Base-by-base conservation (phyloP, 73 alveolate species). In the Paramecium bursaria region DNA sequence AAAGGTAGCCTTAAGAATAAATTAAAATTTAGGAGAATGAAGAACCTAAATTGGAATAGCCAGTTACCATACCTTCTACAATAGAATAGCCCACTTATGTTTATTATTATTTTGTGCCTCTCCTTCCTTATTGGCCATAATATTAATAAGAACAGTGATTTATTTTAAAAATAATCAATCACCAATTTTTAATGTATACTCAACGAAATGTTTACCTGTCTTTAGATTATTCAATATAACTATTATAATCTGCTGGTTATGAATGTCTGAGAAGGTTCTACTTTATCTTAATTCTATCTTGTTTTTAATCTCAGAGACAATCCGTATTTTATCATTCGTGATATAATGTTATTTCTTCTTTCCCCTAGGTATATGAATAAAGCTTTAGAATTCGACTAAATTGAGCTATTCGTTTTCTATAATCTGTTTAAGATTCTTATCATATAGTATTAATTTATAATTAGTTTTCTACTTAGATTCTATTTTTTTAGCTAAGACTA, bases 291-390 rank as follows among this genome's bases (percentile, higher is more conserved):
- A 39, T 39, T 39, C 49, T 39, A 39, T 39, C 49, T 39, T 7
- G 11, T 39, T 39, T 39, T 11, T 5, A 39, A 39, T 11, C 11
- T 1, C 44, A 39, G 33, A 67, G 44, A 67, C 44, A 4, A 67
- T 67, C 23, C 82, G 19, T 33, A 67, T 67, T 10, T 67, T 67
- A 67, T 67, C 22, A 35, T 67, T 67, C 1, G 82, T 67, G 21
- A 67, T 67, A 21, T 21, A 39, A 39, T 39, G 57, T 1, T 31
- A 5, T 25, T 31, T 26, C 51, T 67, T 67, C 22, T 67, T 67
- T 44, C 23, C 44, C 21, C 26, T 5, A 21, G 21, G 15, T 10
- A 23, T 15, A 26, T n/a, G n/a, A n/a, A 67, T 25, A 15, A 15
- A 33, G 44, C 82, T 67, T 35, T 35, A 4, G 27, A 67, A 67